Conservation (phyloP, 441 rosid species). For the Melianthus villosus region DNA sequence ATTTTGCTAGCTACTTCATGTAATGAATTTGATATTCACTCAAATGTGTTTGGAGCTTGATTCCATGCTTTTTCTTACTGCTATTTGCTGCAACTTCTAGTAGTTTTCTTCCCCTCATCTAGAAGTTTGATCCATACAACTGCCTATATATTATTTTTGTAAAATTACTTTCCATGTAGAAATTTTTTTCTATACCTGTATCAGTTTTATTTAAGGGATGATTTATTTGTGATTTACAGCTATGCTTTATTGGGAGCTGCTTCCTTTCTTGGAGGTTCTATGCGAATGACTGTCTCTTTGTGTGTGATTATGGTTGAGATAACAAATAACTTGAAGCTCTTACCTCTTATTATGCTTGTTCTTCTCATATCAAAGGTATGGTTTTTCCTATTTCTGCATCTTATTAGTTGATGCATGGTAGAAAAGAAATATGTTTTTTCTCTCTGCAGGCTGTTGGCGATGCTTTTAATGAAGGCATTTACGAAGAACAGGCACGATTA, state of each 20-base stretch:
- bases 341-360: slow-evolving; percentile 96
- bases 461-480: slow-evolving; percentile 92
- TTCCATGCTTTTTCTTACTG: too few species aligned
- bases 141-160: too few species aligned
- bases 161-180: too few species aligned
- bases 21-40: too few species aligned
- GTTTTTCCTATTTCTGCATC: slow-evolving; percentile 8
- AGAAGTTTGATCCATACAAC: too few species aligned
- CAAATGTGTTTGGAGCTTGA: too few species aligned
- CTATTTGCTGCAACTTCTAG: too few species aligned
- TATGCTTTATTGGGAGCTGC: slow-evolving; percentile 98
- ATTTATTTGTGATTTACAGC: slow-evolving; percentile 24
- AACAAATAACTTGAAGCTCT: slow-evolving; percentile 76
- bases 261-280: slow-evolving; percentile 96
- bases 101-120: too few species aligned
- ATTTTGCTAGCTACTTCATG: too few species aligned
- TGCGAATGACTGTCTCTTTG: slow-evolving; percentile 94
- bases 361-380: slow-evolving; percentile 96
- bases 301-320: slow-evolving; percentile 98
- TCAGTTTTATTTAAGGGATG: slow-evolving; percentile 10
- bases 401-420: slow-evolving; percentile 9
- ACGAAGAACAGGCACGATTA: slow-evolving; percentile 81
- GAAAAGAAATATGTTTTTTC: slow-evolving; percentile 6
- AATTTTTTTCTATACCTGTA: neutral
- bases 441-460: slow-evolving; percentile 85